Base-by-base conservation (phyloP, 108 stramenopile species). In the Parmales sp. region DNA sequence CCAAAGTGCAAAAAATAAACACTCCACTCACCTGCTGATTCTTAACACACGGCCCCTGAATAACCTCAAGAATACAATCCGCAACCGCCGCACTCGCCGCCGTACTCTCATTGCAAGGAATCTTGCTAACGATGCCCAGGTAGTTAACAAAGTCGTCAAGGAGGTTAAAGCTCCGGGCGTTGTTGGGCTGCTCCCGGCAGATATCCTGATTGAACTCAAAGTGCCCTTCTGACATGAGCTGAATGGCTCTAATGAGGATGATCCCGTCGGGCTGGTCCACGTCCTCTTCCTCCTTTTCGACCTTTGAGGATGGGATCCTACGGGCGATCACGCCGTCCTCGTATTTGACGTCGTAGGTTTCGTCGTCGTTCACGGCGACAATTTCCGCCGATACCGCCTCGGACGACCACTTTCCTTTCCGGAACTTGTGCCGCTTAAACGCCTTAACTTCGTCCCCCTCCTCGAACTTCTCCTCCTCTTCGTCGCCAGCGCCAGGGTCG, bases 221-320 rank as follows among this genome's bases (percentile, higher is more conserved):
- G 48, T 78, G 77, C 2, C 77, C 76, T 37, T 78, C 77, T 45
- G 60, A 54, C 54, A 69, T 69, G 13, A 78, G 70, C 70, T 78
- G 77, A 19, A 78, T 37, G 22, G 74, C 74, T 20, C 77, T 73
- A 19, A 78, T 68, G 1, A 74, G 39, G 19, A 64, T 72, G 50
- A 66, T 41, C 9, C 39, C 39, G 39, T 41, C 65, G 39, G 65
- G 65, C 39, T 41, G 23, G 13, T 22, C 39, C 9, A 43, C 39
- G 36, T 66, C 65, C 39, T 66, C 65, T 25, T 66, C 65, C 39
- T 41, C 49, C 67, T 69, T 41, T 8, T 65, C 25, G 34, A 41
- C 3, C 23, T 26, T 19, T 3, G 20, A 19, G 28, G 20, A 28
- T 13, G 54, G 31, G 31, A 60, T 34, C 29, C 16, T 60, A 28